Conservation (phyloP, 441 rosid species). For the Populus hybrid region DNA sequence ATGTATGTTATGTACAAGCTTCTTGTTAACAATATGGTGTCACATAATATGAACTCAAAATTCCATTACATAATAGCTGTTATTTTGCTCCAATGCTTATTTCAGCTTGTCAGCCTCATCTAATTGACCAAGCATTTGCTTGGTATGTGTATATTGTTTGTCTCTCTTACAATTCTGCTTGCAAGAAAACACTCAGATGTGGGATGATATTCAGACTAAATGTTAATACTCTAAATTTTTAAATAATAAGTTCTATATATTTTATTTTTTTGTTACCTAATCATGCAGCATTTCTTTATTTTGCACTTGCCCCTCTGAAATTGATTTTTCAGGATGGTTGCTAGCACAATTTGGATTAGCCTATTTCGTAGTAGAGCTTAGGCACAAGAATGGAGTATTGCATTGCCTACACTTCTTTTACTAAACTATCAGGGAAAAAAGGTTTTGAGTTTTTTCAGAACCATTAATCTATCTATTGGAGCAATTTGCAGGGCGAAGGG, state of each 20-base stretch:
- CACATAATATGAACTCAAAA: background rate
- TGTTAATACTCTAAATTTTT: background rate
- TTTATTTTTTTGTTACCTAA: background rate
- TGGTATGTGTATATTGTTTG: background rate
- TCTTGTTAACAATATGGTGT: background rate
- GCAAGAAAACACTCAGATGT: background rate
- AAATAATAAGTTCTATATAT: too few relatives aligned
- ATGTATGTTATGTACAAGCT: background rate
- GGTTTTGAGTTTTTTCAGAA: background rate
- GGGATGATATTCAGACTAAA: background rate
- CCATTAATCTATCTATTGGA: background rate
- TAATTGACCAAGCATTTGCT: background rate
- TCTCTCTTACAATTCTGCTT: background rate
- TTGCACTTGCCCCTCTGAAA: background rate
- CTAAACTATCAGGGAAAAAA: background rate
- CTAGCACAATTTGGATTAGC: background rate
- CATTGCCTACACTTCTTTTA: background rate
- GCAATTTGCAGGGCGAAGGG: slow-evolving; percentile 60
- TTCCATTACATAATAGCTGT: background rate
- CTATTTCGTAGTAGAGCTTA: background rate
- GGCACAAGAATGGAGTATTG: background rate
- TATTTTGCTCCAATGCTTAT: background rate
- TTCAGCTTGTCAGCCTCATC: background rate
- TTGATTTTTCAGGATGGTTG: background rate
- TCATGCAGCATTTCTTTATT: background rate